Conservation (phyloP, 306 rosid genomes). For the Spatholobus suberectus region DNA sequence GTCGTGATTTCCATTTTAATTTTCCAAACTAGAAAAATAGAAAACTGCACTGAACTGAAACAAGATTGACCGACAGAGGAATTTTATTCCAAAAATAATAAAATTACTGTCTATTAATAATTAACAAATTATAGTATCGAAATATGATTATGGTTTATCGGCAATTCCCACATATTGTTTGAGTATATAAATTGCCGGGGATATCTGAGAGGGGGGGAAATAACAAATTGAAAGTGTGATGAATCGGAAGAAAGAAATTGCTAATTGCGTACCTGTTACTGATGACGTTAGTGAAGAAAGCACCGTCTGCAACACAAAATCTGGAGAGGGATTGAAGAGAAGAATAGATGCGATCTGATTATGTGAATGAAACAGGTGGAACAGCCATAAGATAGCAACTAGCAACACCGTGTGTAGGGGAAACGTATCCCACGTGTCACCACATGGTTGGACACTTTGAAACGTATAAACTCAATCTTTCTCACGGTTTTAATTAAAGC, state of each 20-base stretch:
- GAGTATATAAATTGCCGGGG: background rate
- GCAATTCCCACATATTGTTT: background rate
- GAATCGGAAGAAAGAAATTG: background rate
- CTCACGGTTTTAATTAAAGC: background rate
- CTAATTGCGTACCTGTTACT: conserved; percentile 27
- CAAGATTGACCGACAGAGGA: background rate
- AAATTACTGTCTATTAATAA: background rate
- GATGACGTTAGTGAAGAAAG: conserved; percentile 13
- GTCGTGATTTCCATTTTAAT: background rate
- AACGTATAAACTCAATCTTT: background rate
- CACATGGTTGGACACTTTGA: background rate
- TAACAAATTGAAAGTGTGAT: background rate
- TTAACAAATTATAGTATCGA: background rate
- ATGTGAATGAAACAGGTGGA: background rate
- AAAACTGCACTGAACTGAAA: background rate
- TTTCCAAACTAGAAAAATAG: background rate
- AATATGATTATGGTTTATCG: background rate
- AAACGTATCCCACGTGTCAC: background rate
- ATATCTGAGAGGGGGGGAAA: background rate
- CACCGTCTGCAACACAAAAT: background rate
- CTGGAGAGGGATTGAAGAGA: background rate
- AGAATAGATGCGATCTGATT: conserved; percentile 8
- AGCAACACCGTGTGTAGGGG: background rate
- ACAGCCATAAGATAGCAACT: background rate
- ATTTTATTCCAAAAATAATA: background rate